Base-by-base conservation (phyloP, 306 rosid genomes). In the Nissolia schottii region DNA sequence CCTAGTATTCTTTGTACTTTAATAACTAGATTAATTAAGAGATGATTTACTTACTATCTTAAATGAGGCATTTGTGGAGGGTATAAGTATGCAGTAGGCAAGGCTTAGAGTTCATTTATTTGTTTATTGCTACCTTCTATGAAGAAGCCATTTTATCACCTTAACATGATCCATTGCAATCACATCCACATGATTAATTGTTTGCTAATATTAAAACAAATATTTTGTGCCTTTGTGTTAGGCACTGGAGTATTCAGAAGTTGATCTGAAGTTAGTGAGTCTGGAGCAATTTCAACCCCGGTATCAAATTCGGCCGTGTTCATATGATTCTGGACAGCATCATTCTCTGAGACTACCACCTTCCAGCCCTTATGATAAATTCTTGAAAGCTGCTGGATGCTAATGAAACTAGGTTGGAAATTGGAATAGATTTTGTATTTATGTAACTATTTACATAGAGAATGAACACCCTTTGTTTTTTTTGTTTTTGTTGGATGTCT, bases 361-460 rank as follows among this genome's bases (percentile, higher is more conserved):
- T 70, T 88, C 96, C 22, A 89, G 94, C 76, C 97, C 97, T 22
- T 93, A 15, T 7, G 98, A 90, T 85, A 93, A 93, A 80, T 93
- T 93, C 84, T 83, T 93, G 84, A 89, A 86, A 86, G 97, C 98
- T 45, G 96, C 98, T 35, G 89, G 97, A 77, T 88, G 93, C 85
- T 87, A 79, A 77, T 70, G 80, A 35, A 45, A 40, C 25, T 7
- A 27, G 64, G 29, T 64, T 70, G 37, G 34, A 64, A 9, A 27
- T 64, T 70, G 37, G 34, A 64, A 9, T 68, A 48, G 69, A 61
- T 49, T 45, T 45, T 45, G 19, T n/a, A 18, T 61, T 54, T 37
- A 22, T 67, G 71, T 66, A 75, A 63, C 55, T 77, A 32, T 60
- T 16, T 73, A 31, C 65, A 58, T 38, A 34, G 66, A 72, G 35